Percentiles rank a stretch among this genome's conserved stretches.
phyloP scores from a whole-genome alignment of 2,329 filamentous ascomycete species.

The Penicillium rolfsii region DNA sequence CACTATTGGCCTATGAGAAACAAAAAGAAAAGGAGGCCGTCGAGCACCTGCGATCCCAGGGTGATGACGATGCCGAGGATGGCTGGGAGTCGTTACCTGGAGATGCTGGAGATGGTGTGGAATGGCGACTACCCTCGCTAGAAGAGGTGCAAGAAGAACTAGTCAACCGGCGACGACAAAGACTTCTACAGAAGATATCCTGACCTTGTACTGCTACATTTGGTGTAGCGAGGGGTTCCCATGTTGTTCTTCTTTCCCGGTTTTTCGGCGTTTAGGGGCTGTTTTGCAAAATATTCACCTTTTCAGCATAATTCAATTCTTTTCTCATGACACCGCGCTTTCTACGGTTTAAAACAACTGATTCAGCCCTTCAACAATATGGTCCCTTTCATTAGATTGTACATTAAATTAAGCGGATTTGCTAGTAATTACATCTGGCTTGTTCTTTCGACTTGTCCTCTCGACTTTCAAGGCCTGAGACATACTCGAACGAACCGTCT shows the following conservation, averaged over 20 bases:
- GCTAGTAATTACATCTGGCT: conserved; percentile 25
- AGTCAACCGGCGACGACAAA: conserved; percentile 79
- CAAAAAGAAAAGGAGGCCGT: conserved; percentile 81
- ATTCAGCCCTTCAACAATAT: conserved; percentile 8
- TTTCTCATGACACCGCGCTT: conserved; percentile 9
- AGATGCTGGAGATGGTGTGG: conserved; percentile 78
- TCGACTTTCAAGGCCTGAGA: conserved; percentile 49
- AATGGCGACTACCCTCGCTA: conserved; percentile 80
- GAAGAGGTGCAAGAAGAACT: conserved; percentile 95
- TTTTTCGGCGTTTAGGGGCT: conserved; percentile 31
- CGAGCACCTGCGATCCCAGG: conserved; percentile 66
- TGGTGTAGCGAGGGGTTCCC: conserved; percentile 6
- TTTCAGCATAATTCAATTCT: conserved; percentile 4
- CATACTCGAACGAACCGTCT: conserved; percentile 45
- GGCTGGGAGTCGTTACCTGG: conserved; percentile 87
- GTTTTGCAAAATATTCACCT: conserved; percentile 24
- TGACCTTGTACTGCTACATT: conserved; percentile 30
- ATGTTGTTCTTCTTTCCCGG: conserved; percentile 15
- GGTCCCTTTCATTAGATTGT: conserved; percentile 25
- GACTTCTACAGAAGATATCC: conserved; percentile 78
- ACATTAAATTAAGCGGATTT: conserved; percentile 28
- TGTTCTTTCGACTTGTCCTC: conserved; percentile 38
- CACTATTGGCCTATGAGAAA: conserved; percentile 76
- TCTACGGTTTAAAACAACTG: conserved; percentile 15
- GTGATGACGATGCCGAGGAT: conserved; percentile 62